Evolutionary conservation across 1,139 yeast species (phyloP).

Genomic region (Taphrina wiesneri): DNA sequence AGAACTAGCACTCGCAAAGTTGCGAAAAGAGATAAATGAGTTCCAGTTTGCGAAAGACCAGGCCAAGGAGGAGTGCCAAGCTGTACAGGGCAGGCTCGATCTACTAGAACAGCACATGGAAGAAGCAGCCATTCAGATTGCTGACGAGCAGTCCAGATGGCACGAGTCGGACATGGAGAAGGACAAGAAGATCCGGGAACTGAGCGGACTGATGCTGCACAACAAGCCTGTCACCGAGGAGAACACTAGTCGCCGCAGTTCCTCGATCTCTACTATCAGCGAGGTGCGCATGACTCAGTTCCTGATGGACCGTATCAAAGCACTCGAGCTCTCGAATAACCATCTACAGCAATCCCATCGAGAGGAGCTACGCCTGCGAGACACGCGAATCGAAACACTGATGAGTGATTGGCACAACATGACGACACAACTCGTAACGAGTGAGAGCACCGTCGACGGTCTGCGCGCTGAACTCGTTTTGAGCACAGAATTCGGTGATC

Average conservation of each 20-base stretch:
- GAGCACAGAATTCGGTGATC: conserved; percentile 14
- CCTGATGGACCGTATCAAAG: conserved; percentile 23
- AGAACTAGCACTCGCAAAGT: background rate
- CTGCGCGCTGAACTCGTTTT: conserved; percentile 11
- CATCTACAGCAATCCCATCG: conserved; percentile 10
- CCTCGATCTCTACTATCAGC: conserved; percentile 1
- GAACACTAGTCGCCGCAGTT: background rate
- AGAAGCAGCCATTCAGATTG: conserved; percentile 26
- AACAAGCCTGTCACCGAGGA: background rate
- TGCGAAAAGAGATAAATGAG: conserved; percentile 11
- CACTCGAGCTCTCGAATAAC: conserved; percentile 5
- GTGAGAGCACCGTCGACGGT: conserved; percentile 11
- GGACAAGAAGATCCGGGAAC: background rate
- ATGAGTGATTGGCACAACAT: conserved; percentile 22
- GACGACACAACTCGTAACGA: conserved; percentile 1
- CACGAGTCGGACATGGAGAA: conserved; percentile 1
- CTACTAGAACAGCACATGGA: conserved; percentile 18
- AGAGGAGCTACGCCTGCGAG: conserved; percentile 14
- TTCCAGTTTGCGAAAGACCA: background rate
- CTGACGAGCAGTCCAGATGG: conserved; percentile 33
- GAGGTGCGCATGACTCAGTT: conserved; percentile 7
- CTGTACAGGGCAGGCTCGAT: background rate
- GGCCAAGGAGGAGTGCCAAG: background rate
- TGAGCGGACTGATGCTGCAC: background rate
- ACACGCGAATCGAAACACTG: conserved; percentile 9